Evolutionary conservation across 306 rosid genomes (phyloP).

Genomic region (Quercus robur): DNA sequence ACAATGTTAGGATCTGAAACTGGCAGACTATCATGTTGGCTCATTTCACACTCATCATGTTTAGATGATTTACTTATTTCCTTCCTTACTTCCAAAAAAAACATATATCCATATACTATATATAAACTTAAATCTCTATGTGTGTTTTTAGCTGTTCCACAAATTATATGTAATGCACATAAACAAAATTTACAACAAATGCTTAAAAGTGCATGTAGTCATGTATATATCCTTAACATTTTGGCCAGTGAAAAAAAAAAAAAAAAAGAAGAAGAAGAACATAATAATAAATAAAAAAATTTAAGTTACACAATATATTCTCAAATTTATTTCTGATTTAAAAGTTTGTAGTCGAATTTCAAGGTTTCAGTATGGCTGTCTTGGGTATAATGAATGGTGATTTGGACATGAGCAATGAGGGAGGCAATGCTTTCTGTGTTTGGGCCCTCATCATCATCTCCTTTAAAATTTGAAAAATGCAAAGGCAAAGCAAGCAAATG

Average conservation of each 20-base stretch:
- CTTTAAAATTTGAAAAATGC: conserved; percentile 15
- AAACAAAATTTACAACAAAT: neutral
- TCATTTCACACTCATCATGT: conserved; percentile 21
- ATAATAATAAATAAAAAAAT: neutral
- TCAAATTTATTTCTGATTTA: neutral
- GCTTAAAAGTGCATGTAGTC: neutral
- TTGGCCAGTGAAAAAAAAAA: neutral
- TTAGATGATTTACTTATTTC: neutral
- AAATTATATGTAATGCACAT: too few relatives aligned
- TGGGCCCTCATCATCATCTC: conserved; percentile 25
- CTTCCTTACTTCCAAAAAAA: neutral
- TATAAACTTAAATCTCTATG: neutral
- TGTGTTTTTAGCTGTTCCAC: neutral
- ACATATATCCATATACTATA: neutral
- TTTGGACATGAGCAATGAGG: conserved; percentile 21
- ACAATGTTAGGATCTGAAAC: conserved; percentile 26
- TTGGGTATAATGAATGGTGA: conserved; percentile 29
- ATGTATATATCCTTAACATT: neutral
- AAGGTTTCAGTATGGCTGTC: conserved; percentile 26
- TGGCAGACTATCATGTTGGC: conserved; percentile 34
- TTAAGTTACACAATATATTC: too few relatives aligned
- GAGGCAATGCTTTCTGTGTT: conserved; percentile 33
- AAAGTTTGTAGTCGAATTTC: conserved; percentile 22
- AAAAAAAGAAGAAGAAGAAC: neutral
- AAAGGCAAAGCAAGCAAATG: conserved; percentile 12